A percentile compares a stretch with the other conserved stretches of the same genome.
Conservation (phyloP, 2,329 filamentous ascomycete genomes). For the Graphilbum sp. region DNA sequence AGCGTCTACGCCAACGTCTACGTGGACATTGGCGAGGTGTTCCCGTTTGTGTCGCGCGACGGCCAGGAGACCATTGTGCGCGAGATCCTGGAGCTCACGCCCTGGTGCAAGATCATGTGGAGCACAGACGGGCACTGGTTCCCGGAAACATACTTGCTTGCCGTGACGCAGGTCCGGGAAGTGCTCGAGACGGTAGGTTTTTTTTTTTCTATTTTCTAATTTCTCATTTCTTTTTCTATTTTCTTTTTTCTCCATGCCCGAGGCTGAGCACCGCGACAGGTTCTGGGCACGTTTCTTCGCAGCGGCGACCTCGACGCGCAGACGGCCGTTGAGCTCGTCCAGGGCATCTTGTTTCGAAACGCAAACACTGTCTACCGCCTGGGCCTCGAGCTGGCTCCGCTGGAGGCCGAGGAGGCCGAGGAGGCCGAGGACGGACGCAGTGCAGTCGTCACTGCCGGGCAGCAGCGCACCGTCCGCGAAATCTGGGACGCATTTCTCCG, state of each 20-base stretch:
- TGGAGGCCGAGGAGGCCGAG: not conserved
- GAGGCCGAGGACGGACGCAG: not conserved
- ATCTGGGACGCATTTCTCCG: conserved; percentile 25
- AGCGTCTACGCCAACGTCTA: conserved; percentile 66
- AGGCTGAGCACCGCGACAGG: conserved; percentile 22
- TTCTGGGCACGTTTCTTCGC: conserved; percentile 51
- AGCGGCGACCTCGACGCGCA: conserved; percentile 41
- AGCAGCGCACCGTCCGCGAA: conserved; percentile 17
- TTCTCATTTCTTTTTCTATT: too few species aligned
- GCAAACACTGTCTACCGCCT: conserved; percentile 61
- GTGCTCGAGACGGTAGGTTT: conserved; percentile 45
- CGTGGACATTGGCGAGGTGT: conserved; percentile 69
- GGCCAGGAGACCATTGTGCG: conserved; percentile 57
- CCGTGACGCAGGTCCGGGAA: conserved; percentile 55
- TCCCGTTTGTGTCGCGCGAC: conserved; percentile 59
- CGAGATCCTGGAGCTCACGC: conserved; percentile 59
- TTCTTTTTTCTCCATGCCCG: too few species aligned
- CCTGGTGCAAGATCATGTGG: conserved; percentile 60
- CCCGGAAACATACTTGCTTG: conserved; percentile 61
- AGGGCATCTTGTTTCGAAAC: conserved; percentile 59
- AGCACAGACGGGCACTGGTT: conserved; percentile 69
- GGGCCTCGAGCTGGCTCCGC: conserved; percentile 21
- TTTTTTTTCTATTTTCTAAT: too few species aligned
- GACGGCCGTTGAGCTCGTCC: conserved; percentile 47
- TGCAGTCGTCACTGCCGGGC: conserved; percentile 6